Base-by-base conservation (phyloP, 768 basidiomycete genomes). In the Scleroderma bovista region DNA sequence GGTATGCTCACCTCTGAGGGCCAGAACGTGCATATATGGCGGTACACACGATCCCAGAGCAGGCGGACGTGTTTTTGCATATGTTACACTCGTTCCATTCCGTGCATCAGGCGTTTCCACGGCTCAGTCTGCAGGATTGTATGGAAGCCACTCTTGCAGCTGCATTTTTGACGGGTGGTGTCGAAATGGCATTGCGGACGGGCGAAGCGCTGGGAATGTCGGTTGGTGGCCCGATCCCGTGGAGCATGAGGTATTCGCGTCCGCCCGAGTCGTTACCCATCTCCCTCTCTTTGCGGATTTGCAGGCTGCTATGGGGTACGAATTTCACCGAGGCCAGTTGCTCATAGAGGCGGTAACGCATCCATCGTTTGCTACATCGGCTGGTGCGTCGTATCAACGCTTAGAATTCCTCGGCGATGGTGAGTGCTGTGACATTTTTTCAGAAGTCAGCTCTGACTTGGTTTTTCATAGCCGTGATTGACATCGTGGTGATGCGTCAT, bases 361-460 rank as follows among this genome's bases (percentile, higher is more conserved):
- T 61, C 86, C 91, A 0, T 90, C 88, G 0, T 88, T 88, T 57
- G 71, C 75, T 11, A 62, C 67, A 3, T 68, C 69, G 1, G 75
- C 74, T 12, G 73, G 73, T 10, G 70, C 79, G 6, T 88, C 87
- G 3, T 94, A 94, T 65, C 86, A 95, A 53, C 79, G 93, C 13
- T 70, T 93, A 11, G 93, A 95, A 58, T 93, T 92, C 57, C 75
- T 95, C 3, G 93, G 93, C 29, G 93, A 95, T 62, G 88, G 91
- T 92, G 62, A 69, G 81, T 62, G 26, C 15, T 11, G 17, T 51
- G 42, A 8, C 31, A n/a, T 36, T 22, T 45, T 17, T 23, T 24
- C n/a, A 51, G 29, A 24, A 16, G 31, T 44, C 26, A 11, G 55
- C 60, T 16, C 54, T 54, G 31, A 16, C 20, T 45, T 34, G 15